These are phyloP conservation scores for Stagonosporopsis chrysanthemi DNA, from an alignment of 2,329 filamentous ascomycete species.

Conservation along the genomic window DNA sequence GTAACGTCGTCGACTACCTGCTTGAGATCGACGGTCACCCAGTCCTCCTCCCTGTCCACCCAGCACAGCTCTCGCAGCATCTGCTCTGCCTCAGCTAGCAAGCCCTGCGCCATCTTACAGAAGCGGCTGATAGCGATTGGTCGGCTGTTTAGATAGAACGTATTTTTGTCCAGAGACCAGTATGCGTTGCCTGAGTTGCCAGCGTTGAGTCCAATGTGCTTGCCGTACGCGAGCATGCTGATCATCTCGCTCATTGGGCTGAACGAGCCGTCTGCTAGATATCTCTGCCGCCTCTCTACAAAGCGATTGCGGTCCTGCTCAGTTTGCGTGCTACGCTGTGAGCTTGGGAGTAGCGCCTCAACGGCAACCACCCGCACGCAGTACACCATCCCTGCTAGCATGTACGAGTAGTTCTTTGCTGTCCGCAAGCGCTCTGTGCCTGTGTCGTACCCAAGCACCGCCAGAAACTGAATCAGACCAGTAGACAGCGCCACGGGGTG, in stretches of 20 bases:
- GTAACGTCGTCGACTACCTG: not conserved
- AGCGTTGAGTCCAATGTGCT: not conserved
- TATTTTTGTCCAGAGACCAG: slow-evolving; percentile 3
- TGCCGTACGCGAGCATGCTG: no score
- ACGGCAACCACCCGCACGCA: not conserved
- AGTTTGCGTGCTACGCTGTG: not conserved
- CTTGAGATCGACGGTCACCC: not conserved
- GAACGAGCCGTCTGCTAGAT: not conserved
- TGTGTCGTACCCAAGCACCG: no score
- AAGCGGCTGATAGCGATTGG: no score
- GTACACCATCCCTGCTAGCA: not conserved
- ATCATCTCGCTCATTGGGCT: not conserved
- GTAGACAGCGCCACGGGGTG: no score
- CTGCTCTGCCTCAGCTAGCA: no score
- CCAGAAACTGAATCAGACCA: no score
- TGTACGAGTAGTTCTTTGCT: slow-evolving; percentile 3
- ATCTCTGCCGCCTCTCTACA: not conserved
- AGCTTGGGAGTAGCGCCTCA: not conserved
- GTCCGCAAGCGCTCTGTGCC: not conserved
- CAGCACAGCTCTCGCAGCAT: not conserved
- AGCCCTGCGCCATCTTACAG: no score
- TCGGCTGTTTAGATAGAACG: not conserved
- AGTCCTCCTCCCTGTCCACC: not conserved
- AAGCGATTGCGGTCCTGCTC: not conserved
- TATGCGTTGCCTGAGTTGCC: slow-evolving; percentile 2